Base-by-base conservation (phyloP, 2,329 filamentous ascomycete species). In the Akanthomyces dipterigenus region DNA sequence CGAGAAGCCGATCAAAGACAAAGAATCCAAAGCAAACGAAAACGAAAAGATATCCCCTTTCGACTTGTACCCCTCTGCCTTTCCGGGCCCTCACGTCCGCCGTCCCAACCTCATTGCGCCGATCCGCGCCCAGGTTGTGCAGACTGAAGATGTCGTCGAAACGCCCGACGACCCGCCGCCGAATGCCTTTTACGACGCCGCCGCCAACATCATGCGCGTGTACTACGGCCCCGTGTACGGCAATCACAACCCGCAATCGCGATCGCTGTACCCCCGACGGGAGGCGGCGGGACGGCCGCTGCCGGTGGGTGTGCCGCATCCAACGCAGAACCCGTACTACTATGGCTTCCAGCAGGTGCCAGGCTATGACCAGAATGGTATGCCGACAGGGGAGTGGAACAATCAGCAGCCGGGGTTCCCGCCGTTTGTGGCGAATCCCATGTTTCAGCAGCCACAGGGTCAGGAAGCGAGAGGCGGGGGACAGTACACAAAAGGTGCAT, bases 161-260 rank as follows among this genome's bases (percentile, higher is more conserved):
- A 73, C 70, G 1, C 72, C 74, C 3, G 72, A 78, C 48, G 83
- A 86, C 64, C 83, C 83, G 9, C 75, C 76, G 2, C 84, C 83
- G 14, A 87, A 87, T 66, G 82, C 84, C 46, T 87, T 82, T 67
- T 81, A 80, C 66, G 83, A 87, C 65, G 68, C 74, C n/a, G 73
- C 76, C 50, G 76, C 78, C 64, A 79, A 82, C 36, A 70, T 83
- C 22, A 74, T 84, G 55, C 80, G 82, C 16, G 78, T 86, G 28
- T 86, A 86, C 64, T 80, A 86, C 64, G 83, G 83, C 0, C 78
- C 79, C 3, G 72, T 75, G 0, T 86, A 83, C 66, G 82, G 82
- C 5, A 82, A 82, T 64, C 77, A 79, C 26, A 72, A 75, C 26
- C 75, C 75, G 1, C 65, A 67, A 26, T 18, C 34, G 36, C 26